Evolutionary conservation across 2,329 filamentous ascomycete genomes (phyloP), one percentile per base, ranked within the genome.

Genomic region (Stenocarpella maydis): DNA sequence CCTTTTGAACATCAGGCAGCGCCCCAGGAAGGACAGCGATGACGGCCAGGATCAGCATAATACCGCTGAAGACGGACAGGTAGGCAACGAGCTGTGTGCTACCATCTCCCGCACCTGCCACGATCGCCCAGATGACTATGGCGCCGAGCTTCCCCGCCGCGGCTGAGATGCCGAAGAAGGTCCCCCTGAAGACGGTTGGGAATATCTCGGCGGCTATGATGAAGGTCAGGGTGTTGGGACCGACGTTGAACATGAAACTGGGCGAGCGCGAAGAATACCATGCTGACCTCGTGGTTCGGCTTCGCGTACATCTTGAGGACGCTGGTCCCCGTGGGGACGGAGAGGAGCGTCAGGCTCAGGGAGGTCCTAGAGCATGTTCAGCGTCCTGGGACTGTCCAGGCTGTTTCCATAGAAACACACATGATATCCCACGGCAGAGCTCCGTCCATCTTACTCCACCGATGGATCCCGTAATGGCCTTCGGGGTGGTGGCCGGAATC

Each of bases 341-440:
- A 73, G 10, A 74, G 71, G 5, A 73, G 28, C 45, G 54, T 67
- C 28, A 67, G 50, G 21, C 41, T 19, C 1, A 67, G 47, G 19
- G 58, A 74, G 21, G 72, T 69, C 43, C 58, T 79, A 82, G 71
- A 82, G 76, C 8, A 75, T 77, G 31, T 79, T 78, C 24, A 82
- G 70, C 5, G 80, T 81, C 21, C 75, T 77, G 31, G 79, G 76
- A 55, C 81, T 82, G 69, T 83, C 84, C 19, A 87, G 78, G 2
- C 83, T 83, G 66, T 86, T 82, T 9, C 85, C 85, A 71, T 87
- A 88, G 69, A 87, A 87, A 1, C 83, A 84, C 66, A 87, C 80
- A 60, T 88, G n/a, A n/a, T n/a, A n/a, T n/a, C n/a, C n/a, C 41
- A 66, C 28, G 26, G 19, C 41, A 66, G 37, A 45, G 55, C 55